phyloP scores from a whole-genome alignment of 1,284 basidiomycete genomes.

The Moesziomyces sp. region DNA sequence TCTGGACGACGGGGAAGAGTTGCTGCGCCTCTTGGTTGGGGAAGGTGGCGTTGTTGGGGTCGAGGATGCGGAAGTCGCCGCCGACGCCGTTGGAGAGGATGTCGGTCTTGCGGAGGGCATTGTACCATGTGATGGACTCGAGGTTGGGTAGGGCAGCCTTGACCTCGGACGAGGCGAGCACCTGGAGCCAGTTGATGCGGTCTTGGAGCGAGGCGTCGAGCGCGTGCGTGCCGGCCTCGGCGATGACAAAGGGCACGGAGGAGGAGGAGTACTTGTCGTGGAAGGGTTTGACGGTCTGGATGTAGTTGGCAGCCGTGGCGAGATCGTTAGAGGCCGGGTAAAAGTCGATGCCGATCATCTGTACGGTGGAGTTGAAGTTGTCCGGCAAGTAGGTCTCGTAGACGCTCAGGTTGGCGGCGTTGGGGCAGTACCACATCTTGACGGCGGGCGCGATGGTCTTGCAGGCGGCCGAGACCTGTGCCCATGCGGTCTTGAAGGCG shows the following conservation, averaged over 20 bases:
- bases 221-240: conserved; percentile 63
- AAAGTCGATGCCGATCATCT: conserved; percentile 66
- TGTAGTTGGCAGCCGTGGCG: conserved; percentile 50
- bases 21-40: conserved; percentile 20
- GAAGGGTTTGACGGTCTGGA: conserved; percentile 65
- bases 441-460: conserved; percentile 61
- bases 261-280: conserved; percentile 64
- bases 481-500: conserved; percentile 68
- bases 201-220: conserved; percentile 23
- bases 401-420: conserved; percentile 29
- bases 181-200: conserved; percentile 60
- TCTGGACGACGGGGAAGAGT: conserved; percentile 19
- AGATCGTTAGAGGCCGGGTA: conserved; percentile 54
- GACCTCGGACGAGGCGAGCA: conserved; percentile 49
- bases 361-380: conserved; percentile 49
- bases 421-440: conserved; percentile 65
- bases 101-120: conserved; percentile 51
- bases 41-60: conserved; percentile 37
- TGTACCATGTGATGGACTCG: conserved; percentile 67
- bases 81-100: conserved; percentile 39
- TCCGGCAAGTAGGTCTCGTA: conserved; percentile 41
- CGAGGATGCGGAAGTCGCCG: conserved; percentile 41
- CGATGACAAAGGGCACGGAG: conserved; percentile 66
- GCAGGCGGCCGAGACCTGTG: conserved; percentile 62
- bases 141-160: conserved; percentile 59